These are phyloP conservation scores for Carex scoparia DNA, from an alignment of 176 grass and related monocot genomes.

Conservation along the genomic window DNA sequence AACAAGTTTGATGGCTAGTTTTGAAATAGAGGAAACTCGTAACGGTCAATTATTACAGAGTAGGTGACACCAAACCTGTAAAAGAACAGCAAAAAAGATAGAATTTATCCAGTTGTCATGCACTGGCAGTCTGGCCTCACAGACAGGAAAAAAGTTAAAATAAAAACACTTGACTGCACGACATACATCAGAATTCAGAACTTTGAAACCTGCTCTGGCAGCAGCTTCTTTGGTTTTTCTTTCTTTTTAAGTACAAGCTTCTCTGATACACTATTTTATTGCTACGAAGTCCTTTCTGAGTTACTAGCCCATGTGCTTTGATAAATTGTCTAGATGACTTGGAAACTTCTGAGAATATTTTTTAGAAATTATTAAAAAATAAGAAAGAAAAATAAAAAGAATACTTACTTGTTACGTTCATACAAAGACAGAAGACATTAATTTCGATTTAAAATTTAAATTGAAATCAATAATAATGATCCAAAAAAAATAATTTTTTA, in stretches of 20 bases:
- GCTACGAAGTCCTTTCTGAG: background rate
- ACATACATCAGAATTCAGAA: background rate
- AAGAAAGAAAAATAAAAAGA: too few species aligned
- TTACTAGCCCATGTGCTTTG: background rate
- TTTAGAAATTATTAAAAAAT: too few species aligned
- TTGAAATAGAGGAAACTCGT: background rate
- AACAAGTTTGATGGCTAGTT: background rate
- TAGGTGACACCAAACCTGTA: constrained; percentile 12
- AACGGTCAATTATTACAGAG: background rate
- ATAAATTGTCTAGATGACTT: background rate
- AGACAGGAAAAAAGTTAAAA: background rate
- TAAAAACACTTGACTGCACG: background rate
- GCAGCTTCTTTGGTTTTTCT: background rate
- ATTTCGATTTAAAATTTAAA: too few species aligned
- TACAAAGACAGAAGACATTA: too few species aligned
- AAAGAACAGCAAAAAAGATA: background rate
- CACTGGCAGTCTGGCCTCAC: background rate
- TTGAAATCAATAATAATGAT: too few species aligned
- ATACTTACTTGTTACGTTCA: too few species aligned
- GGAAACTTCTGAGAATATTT: background rate
- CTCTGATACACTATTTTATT: background rate
- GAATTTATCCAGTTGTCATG: constrained; percentile 8
- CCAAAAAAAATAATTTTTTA: too few species aligned
- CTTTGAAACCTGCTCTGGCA: background rate
- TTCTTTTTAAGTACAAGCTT: background rate